A percentile compares a stretch with the other conserved stretches of the same genome.
phyloP scores from a whole-genome alignment of 2,329 filamentous ascomycete genomes.

The Aspergillus sp. region DNA sequence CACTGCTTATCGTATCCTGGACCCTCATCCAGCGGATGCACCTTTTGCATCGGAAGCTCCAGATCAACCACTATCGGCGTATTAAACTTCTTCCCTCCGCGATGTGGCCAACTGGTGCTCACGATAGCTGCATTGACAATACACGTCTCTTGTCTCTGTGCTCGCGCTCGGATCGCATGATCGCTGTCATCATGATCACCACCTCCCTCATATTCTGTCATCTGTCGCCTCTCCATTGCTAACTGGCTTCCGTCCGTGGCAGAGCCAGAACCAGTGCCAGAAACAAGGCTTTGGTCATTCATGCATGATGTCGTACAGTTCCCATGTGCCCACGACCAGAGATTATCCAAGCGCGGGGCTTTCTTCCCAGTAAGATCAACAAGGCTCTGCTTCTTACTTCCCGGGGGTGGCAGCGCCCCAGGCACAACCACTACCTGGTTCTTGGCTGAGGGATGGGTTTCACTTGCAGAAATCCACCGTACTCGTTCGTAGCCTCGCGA shows the following conservation, averaged over 20 bases:
- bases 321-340: too few species aligned
- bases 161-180: conserved; percentile 4
- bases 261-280: too few species aligned
- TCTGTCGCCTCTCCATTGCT: not conserved
- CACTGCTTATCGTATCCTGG: too few species aligned
- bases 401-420: conserved; percentile 33
- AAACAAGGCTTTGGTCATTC: too few species aligned
- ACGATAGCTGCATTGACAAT: conserved; percentile 74
- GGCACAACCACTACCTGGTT: not conserved
- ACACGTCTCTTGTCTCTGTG: conserved; percentile 59
- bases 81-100: conserved; percentile 57
- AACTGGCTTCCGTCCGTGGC: too few species aligned
- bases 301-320: too few species aligned
- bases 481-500: conserved; percentile 49
- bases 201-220: not conserved
- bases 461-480: conserved; percentile 32
- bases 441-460: not conserved
- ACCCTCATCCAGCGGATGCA: not conserved
- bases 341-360: conserved; percentile 27
- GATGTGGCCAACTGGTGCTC: conserved; percentile 59
- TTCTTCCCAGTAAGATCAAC: conserved; percentile 46
- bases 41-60: conserved; percentile 46
- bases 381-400: conserved; percentile 49
- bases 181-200: conserved; percentile 1
- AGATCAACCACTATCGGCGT: conserved; percentile 81